Evolutionary conservation across 78 protist species (phyloP), one percentile per base, ranked within the genome.

Genomic region (Fonticula alba): DNA sequence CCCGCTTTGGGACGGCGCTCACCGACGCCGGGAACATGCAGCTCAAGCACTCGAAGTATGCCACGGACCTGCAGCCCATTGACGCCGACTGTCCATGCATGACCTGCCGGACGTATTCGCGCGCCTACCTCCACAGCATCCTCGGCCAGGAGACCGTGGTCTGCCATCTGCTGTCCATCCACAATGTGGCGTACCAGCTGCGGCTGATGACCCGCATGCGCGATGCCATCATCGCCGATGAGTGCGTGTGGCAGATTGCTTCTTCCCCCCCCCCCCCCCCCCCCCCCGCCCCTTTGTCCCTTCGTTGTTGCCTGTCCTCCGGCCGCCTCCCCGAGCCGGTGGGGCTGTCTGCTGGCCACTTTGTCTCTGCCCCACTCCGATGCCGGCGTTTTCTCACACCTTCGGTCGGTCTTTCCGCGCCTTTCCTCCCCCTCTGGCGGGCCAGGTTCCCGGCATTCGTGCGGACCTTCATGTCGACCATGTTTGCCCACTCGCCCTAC

Each of bases 151-250:
- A 82, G 35, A 59, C 57, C 6, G 71, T 69, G 20, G 91, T 75
- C 14, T 73, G 75, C 31, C 87, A 81, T 27, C 73, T 91, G 31
- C 64, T 91, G 59, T 75, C 97, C 32, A 52, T 67, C 51, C 97
- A 91, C 81, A 91, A 91, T 69, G 61, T 91, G 31, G 80, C 83
- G 2, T 88, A 77, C 55, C 85, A 78, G 60, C 63, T 87, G 77
- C 53, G 55, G 5, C 70, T 89, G 38, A 86, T 83, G 89, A 4
- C 41, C 15, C 31, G 53, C 47, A 35, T 78, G 27, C 61, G 95
- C 26, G 55, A 72, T 49, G 68, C 85, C 24, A 78, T 86, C 40
- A 33, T 37, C 35, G 81, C 62, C 10, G 74, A 75, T 27, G 19
- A 24, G 32, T 26, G 32, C 26, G 29, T 9, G 38, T 4, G 24